Percentiles rank a stretch among this genome's conserved stretches.
phyloP scores from a whole-genome alignment of 441 rosid species.

The Viola pubescens region DNA sequence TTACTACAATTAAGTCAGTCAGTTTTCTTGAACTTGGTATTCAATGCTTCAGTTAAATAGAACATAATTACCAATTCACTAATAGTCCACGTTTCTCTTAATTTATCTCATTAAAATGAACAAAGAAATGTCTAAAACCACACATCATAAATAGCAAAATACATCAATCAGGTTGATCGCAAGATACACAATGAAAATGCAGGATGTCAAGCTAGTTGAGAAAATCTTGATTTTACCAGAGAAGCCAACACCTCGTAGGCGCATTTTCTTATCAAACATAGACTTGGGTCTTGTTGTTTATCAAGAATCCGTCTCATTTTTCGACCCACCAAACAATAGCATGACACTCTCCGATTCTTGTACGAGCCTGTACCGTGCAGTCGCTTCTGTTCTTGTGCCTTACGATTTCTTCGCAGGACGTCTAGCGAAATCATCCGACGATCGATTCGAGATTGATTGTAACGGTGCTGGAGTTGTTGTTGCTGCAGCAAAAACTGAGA shows the following conservation, averaged over 20 bases:
- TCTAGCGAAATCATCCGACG: constrained; percentile 2
- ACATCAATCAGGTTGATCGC: too few species aligned
- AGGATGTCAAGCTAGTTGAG: constrained; percentile 14
- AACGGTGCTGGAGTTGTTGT: constrained; percentile 20
- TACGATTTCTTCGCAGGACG: constrained; percentile 24
- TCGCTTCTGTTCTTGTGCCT: constrained; percentile 14
- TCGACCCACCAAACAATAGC: constrained; percentile 15
- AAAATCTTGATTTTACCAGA: constrained; percentile 16
- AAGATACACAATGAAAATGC: constrained; percentile 7
- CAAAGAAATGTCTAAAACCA: too few species aligned
- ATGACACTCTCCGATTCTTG: constrained; percentile 15
- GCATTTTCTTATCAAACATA: constrained; percentile 19
- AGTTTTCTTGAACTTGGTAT: too few species aligned
- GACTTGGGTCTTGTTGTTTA: constrained; percentile 16
- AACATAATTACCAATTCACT: too few species aligned
- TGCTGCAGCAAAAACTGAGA: constrained; percentile 15
- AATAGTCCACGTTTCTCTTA: too few species aligned
- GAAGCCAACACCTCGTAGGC: constrained; percentile 1
- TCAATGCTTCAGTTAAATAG: too few species aligned
- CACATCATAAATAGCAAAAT: too few species aligned
- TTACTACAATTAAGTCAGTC: too few species aligned
- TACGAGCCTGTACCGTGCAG: constrained; percentile 5
- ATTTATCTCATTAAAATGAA: too few species aligned
- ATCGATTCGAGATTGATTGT: constrained; percentile 20
- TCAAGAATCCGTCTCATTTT: constrained; percentile 20